Percentiles rank a stretch among this genome's conserved stretches.
phyloP scores from a whole-genome alignment of 768 basidiomycete genomes.

The Paxillus involutus region DNA sequence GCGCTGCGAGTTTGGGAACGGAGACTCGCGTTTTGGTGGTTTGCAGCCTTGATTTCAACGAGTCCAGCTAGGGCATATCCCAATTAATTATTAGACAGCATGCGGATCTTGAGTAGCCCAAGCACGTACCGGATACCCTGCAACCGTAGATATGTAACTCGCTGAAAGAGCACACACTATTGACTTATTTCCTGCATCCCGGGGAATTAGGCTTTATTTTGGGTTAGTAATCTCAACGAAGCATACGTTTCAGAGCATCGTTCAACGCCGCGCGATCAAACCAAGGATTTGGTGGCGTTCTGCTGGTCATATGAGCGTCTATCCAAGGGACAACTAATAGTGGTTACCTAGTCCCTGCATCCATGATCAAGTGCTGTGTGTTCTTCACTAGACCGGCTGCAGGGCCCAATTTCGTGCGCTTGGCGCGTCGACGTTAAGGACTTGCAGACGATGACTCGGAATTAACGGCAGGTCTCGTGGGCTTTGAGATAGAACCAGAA shows the following conservation, averaged over 20 bases:
- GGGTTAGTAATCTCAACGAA: neutral
- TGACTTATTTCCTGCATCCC: slow-evolving; percentile 69
- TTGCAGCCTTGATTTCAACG: slow-evolving; percentile 91
- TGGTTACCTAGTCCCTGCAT: slow-evolving; percentile 60
- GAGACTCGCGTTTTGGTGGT: slow-evolving; percentile 76
- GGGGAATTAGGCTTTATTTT: slow-evolving; percentile 7
- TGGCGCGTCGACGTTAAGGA: slow-evolving; percentile 46
- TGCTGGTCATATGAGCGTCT: slow-evolving; percentile 22
- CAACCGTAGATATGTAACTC: slow-evolving; percentile 89
- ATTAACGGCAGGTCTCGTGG: slow-evolving; percentile 13
- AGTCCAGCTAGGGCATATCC: slow-evolving; percentile 67
- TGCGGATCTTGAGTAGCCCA: neutral
- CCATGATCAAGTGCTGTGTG: slow-evolving; percentile 55
- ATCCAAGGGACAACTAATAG: slow-evolving; percentile 1
- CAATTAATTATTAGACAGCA: neutral
- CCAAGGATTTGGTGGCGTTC: slow-evolving; percentile 59
- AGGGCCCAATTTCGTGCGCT: slow-evolving; percentile 71
- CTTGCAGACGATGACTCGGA: slow-evolving; percentile 6
- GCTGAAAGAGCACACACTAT: slow-evolving; percentile 90
- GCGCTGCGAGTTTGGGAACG: slow-evolving; percentile 65
- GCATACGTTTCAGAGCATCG: slow-evolving; percentile 66
- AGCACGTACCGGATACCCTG: slow-evolving; percentile 74
- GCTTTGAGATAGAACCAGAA: slow-evolving; percentile 19
- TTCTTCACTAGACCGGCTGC: slow-evolving; percentile 58
- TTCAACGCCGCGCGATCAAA: slow-evolving; percentile 62